A percentile compares a stretch with the other conserved stretches of the same genome.
Evolutionary conservation across 345 rosid species (phyloP).

Genomic region (Dipteronia sinensis): DNA sequence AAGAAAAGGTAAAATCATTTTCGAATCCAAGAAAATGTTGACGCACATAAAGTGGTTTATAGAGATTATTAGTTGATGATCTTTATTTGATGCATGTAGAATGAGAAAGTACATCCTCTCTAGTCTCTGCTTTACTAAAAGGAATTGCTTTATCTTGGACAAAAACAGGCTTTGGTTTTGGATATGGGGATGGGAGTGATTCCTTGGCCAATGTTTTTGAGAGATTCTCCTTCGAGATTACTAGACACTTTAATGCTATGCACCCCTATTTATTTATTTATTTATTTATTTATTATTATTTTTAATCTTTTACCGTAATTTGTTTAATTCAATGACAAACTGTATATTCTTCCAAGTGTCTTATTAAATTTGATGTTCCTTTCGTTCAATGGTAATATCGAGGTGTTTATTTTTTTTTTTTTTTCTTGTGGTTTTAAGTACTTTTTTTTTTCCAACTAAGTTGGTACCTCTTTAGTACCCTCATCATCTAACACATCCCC

Average conservation of each 20-base stretch:
- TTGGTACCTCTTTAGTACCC: too few relatives aligned
- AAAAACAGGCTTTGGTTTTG: background rate
- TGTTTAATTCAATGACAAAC: too few relatives aligned
- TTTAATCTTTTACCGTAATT: too few relatives aligned
- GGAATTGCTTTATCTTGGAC: background rate
- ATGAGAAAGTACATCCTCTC: background rate
- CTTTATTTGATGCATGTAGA: background rate
- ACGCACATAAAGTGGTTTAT: background rate
- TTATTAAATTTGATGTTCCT: too few relatives aligned
- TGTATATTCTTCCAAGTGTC: too few relatives aligned
- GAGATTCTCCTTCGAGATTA: background rate
- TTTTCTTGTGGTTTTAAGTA: too few relatives aligned
- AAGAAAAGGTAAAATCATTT: background rate
- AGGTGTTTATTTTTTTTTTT: too few relatives aligned
- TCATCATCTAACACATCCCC: too few relatives aligned
- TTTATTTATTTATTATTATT: too few relatives aligned
- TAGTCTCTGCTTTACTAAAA: background rate
- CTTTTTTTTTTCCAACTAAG: too few relatives aligned
- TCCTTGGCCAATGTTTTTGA: background rate
- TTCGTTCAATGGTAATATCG: too few relatives aligned
- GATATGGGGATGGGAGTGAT: background rate
- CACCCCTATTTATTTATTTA: too few relatives aligned
- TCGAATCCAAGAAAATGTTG: conserved; percentile 18
- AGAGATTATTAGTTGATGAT: conserved; percentile 1
- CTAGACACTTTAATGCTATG: background rate